Percentiles rank a stretch among this genome's conserved stretches.
These are phyloP conservation scores for Tagetes erecta DNA, from an alignment of 129 eudicot genomes.

Conservation along the genomic window DNA sequence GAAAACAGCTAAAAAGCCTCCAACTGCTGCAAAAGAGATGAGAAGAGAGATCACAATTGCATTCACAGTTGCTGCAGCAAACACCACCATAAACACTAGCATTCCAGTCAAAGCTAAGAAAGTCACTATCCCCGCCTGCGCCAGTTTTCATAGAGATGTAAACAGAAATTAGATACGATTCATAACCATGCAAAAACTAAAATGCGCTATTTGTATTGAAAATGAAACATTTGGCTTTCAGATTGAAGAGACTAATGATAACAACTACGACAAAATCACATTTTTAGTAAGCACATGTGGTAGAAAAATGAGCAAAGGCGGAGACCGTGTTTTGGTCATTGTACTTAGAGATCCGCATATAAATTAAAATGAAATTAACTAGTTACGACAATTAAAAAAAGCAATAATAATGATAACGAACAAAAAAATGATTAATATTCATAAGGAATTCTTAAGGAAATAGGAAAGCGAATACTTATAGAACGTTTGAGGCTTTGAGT, in stretches of 20 bases:
- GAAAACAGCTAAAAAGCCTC: slow-evolving; percentile 88
- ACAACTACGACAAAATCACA: not conserved
- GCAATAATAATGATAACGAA: not conserved
- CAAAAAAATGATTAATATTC: not conserved
- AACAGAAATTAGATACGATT: not conserved
- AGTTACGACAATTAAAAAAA: too few relatives aligned
- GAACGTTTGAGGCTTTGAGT: too few relatives aligned
- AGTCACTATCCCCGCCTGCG: slow-evolving; percentile 75
- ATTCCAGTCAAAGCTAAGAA: slow-evolving; percentile 68
- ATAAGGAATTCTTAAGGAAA: not conserved
- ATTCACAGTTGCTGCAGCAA: slow-evolving; percentile 75
- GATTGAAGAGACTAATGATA: not conserved
- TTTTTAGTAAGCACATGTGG: not conserved
- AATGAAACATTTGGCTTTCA: not conserved
- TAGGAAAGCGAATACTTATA: too few relatives aligned
- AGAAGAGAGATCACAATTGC: slow-evolving; percentile 74
- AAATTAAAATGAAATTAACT: too few relatives aligned
- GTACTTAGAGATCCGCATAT: not conserved
- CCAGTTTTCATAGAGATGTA: slow-evolving; percentile 2
- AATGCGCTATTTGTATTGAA: not conserved
- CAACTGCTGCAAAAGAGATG: slow-evolving; percentile 78
- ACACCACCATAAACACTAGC: slow-evolving; percentile 68
- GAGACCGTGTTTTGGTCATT: not conserved
- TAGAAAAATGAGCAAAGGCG: not conserved
- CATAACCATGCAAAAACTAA: not conserved